Conservation (phyloP, 176 grass and related monocot genomes). For the Carex pumila region DNA sequence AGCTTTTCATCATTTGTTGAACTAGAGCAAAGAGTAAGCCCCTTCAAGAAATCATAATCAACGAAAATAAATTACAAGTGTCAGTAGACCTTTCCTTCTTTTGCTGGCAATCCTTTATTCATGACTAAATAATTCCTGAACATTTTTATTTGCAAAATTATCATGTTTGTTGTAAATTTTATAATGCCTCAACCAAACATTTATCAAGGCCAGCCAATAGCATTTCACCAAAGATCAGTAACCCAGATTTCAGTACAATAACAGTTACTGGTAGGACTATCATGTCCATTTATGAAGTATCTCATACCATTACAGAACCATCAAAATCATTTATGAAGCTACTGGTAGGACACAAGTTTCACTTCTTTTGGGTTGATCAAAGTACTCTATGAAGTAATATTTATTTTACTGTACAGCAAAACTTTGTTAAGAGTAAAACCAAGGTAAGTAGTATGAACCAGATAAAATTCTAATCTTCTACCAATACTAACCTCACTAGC, state of each 20-base stretch:
- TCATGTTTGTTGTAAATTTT: neutral
- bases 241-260: neutral
- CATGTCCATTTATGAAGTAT: neutral
- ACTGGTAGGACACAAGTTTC: neutral
- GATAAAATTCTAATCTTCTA: neutral
- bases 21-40: constrained; percentile 67
- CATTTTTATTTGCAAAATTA: neutral
- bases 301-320: neutral
- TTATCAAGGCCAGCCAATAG: neutral
- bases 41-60: constrained; percentile 39
- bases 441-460: neutral
- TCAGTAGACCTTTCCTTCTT: neutral
- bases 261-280: neutral
- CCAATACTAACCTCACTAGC: constrained; percentile 72
- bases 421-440: neutral
- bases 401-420: neutral
- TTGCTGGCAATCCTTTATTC: neutral
- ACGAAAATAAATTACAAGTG: constrained; percentile 14
- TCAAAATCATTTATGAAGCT: neutral
- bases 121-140: neutral
- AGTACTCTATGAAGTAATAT: neutral
- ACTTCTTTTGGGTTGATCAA: neutral
- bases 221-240: neutral
- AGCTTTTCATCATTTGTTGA: constrained; percentile 55
- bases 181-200: neutral